These are phyloP conservation scores for Medicago arabica DNA, from an alignment of 306 rosid species.

Conservation along the genomic window DNA sequence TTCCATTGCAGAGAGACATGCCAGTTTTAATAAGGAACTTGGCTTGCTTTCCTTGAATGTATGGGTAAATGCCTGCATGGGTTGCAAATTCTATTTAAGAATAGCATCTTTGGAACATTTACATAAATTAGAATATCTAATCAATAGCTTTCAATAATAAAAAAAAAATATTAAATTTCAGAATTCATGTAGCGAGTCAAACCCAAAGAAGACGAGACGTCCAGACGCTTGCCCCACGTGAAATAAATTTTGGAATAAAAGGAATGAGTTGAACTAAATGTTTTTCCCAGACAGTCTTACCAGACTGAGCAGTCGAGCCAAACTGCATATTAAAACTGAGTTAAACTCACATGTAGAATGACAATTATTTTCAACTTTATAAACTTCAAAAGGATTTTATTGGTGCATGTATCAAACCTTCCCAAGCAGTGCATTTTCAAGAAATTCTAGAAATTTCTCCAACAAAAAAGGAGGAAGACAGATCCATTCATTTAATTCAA, in stretches of 20 bases:
- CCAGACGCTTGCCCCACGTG: constrained; percentile 58
- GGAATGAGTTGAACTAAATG: constrained; percentile 70
- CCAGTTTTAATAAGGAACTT: constrained; percentile 67
- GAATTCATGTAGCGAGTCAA: constrained; percentile 34
- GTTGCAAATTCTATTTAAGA: constrained; percentile 35
- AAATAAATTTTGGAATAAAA: constrained; percentile 76
- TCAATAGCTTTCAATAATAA: constrained; percentile 13
- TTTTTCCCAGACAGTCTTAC: constrained; percentile 65
- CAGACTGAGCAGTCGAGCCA: constrained; percentile 47
- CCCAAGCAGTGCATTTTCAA: constrained; percentile 72
- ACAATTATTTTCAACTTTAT: constrained; percentile 29
- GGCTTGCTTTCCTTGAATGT: constrained; percentile 78
- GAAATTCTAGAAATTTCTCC: constrained; percentile 72
- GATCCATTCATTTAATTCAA: constrained; percentile 66
- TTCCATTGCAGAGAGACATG: constrained; percentile 74
- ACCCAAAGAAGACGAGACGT: constrained; percentile 86
- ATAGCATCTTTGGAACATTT: constrained; percentile 26
- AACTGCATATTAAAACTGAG: constrained; percentile 52
- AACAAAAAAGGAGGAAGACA: constrained; percentile 56
- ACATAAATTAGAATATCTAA: constrained; percentile 18
- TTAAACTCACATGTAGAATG: constrained; percentile 18
- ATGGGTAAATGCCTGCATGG: constrained; percentile 75
- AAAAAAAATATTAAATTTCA: constrained; percentile 9
- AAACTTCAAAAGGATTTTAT: constrained; percentile 21
- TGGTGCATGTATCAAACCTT: constrained; percentile 62